phyloP scores from a whole-genome alignment of 306 rosid species.

The Corylus heterophylla region DNA sequence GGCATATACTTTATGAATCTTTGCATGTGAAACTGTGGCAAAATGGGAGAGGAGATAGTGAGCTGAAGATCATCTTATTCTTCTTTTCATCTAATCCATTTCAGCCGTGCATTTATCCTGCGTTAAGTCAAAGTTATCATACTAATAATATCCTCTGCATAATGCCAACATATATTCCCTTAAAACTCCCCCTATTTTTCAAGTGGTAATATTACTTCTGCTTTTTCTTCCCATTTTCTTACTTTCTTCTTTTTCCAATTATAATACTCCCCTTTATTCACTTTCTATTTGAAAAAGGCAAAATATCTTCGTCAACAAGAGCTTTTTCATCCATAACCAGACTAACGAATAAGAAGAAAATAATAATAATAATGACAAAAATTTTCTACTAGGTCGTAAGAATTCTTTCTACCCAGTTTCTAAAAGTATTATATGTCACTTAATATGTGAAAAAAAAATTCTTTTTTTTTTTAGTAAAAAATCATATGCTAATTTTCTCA shows the following conservation, averaged over 20 bases:
- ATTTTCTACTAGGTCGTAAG: no score
- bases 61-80: not conserved
- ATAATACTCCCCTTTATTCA: not conserved
- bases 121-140: constrained; percentile 27
- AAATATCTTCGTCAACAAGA: not conserved
- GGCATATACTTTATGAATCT: constrained; percentile 5
- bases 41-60: not conserved
- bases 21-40: not conserved
- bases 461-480: no score
- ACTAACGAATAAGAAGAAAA: not conserved
- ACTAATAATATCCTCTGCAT: constrained; percentile 32
- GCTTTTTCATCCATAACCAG: constrained; percentile 1
- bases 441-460: no score
- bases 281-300: not conserved
- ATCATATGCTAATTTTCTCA: no score
- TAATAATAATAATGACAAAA: not conserved
- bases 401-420: no score
- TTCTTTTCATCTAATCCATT: constrained; percentile 12
- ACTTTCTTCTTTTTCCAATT: not conserved
- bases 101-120: constrained; percentile 25
- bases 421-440: no score
- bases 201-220: not conserved
- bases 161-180: constrained; percentile 38
- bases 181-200: not conserved
- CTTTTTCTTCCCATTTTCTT: not conserved